Conservation (phyloP, 805 yeast genomes). For the Jamesozyma spencerorum region DNA sequence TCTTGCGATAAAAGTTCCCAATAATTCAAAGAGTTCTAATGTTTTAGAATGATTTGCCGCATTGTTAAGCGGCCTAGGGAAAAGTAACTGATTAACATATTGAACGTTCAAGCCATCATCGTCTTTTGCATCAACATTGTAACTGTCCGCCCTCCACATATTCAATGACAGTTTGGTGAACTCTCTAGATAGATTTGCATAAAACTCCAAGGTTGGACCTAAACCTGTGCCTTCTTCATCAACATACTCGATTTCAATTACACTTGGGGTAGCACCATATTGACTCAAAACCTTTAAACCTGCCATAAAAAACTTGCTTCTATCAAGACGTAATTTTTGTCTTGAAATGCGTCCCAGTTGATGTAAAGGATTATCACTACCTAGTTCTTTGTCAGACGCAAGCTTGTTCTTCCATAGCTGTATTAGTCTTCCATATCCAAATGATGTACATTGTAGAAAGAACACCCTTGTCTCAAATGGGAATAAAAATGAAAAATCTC, state of each 20-base stretch:
- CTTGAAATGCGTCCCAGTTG: conserved; percentile 69
- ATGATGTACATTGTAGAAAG: conserved; percentile 78
- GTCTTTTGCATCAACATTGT: conserved; percentile 7
- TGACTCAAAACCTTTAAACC: conserved; percentile 69
- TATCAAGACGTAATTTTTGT: conserved; percentile 69
- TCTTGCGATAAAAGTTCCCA: conserved; percentile 82
- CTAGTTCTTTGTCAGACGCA: conserved; percentile 22
- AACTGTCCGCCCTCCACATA: conserved; percentile 58
- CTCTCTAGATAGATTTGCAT: conserved; percentile 68
- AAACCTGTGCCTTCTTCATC: conserved; percentile 94
- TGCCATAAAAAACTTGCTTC: conserved; percentile 61
- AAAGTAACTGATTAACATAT: conserved; percentile 46
- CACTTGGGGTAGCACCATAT: conserved; percentile 71
- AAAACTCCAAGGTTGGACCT: conserved; percentile 94
- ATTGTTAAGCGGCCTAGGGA: conserved; percentile 54
- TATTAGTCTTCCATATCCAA: conserved; percentile 78
- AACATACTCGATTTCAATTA: conserved; percentile 76
- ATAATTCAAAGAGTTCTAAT: conserved; percentile 45
- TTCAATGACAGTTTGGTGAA: conserved; percentile 48
- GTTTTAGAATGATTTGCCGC: conserved; percentile 34
- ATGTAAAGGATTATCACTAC: conserved; percentile 20
- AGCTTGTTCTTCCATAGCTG: conserved; percentile 59
- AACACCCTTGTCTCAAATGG: conserved; percentile 74
- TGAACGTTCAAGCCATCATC: conserved; percentile 15
- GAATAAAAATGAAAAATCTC: conserved; percentile 69